These are phyloP conservation scores for Pleurotus pulmonarius DNA, from an alignment of 768 basidiomycete genomes.

Conservation along the genomic window DNA sequence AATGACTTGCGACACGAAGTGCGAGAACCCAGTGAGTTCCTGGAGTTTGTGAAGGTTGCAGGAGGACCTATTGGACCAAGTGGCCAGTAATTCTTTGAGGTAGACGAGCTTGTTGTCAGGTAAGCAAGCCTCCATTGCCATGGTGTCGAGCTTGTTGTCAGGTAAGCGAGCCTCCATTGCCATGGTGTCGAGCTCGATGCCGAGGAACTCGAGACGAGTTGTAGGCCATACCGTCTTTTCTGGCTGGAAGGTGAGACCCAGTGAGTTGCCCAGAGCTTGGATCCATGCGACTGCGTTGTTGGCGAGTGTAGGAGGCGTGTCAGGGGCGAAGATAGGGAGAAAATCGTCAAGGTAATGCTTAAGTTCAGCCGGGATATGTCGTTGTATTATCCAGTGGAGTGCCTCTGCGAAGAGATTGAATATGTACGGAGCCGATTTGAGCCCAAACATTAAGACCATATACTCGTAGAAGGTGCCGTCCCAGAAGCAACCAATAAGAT, in stretches of 20 bases:
- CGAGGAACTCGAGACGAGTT: background rate
- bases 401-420: too few species aligned
- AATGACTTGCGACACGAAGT: too few species aligned
- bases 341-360: constrained; percentile 19
- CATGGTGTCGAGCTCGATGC: background rate
- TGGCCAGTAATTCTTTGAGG: too few species aligned
- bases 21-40: too few species aligned
- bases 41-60: too few species aligned
- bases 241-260: constrained; percentile 26
- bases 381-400: background rate
- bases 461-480: background rate
- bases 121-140: constrained; percentile 27
- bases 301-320: constrained; percentile 4
- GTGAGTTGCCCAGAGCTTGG: constrained; percentile 17
- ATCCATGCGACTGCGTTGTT: constrained; percentile 24
- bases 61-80: too few species aligned
- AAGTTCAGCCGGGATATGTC: constrained; percentile 25
- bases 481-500: constrained; percentile 11
- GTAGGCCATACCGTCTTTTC: constrained; percentile 22
- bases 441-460: constrained; percentile 25
- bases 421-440: constrained; percentile 22
- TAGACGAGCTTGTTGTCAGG: constrained; percentile 9
- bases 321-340: too few species aligned
- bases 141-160: background rate
- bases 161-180: constrained; percentile 30